A percentile compares a stretch with the other conserved stretches of the same genome.
Evolutionary conservation across 352 stramenopile species (phyloP).

Genomic region (Phytopythium boreale): DNA sequence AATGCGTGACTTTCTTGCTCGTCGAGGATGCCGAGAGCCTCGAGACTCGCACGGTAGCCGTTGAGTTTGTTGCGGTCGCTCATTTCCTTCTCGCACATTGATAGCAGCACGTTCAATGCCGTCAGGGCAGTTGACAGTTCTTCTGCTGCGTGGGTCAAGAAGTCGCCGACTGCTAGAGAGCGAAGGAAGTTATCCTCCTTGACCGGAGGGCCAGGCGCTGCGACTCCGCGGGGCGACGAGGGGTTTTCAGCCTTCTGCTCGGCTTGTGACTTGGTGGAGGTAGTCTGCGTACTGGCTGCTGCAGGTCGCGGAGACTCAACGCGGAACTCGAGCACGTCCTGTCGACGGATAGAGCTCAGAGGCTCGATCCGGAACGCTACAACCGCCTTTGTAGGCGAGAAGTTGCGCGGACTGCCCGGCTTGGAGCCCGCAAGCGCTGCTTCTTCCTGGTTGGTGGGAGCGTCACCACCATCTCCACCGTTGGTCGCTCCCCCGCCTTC

Average conservation of each 20-base stretch:
- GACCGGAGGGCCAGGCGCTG: not conserved
- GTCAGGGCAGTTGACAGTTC: constrained; percentile 74
- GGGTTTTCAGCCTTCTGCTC: not conserved
- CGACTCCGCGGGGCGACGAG: not conserved
- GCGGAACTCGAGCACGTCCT: constrained; percentile 20
- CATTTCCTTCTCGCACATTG: constrained; percentile 60
- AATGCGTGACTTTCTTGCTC: constrained; percentile 55
- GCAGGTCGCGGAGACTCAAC: constrained; percentile 17
- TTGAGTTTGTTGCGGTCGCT: constrained; percentile 53
- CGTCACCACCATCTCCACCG: not conserved
- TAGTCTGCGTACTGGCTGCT: not conserved
- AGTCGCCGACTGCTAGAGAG: constrained; percentile 60
- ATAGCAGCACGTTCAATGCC: constrained; percentile 69
- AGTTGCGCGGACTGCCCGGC: constrained; percentile 1
- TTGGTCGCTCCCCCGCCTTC: not conserved
- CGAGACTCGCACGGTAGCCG: constrained; percentile 63
- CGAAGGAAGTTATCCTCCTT: constrained; percentile 65
- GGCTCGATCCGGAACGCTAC: constrained; percentile 48
- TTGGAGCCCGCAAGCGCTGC: not conserved
- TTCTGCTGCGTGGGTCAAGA: constrained; percentile 69
- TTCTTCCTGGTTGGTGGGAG: not conserved
- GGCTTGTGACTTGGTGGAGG: not conserved
- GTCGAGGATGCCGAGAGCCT: constrained; percentile 64
- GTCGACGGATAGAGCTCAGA: constrained; percentile 6
- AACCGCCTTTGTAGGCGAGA: constrained; percentile 25